Base-by-base conservation (phyloP, 352 stramenopile species). In the Phytopythium sindhum region DNA sequence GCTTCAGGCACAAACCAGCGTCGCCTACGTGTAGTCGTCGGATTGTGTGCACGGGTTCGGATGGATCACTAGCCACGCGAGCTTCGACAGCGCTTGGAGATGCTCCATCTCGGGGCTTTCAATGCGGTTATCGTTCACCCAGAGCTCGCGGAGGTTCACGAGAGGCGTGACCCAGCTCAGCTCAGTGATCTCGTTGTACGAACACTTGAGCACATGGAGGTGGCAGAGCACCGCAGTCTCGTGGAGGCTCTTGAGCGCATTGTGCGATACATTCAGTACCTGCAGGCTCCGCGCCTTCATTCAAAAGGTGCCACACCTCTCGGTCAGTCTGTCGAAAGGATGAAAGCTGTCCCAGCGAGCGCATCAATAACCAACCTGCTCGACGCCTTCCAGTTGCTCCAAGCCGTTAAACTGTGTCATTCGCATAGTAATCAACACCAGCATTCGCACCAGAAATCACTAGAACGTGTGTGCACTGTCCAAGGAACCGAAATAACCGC, bases 1-100 rank as follows among this genome's bases (percentile, higher is more conserved):
- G 11, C 6, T 11, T 26, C 7, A 65, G 14, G 1, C 4, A 23
- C 4, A 7, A n/a, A 33, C 4, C 17, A 37, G 3, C 14, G 33
- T 14, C 21, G 69, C 73, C 24, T 60, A 90, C 84, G 78, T 53
- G 59, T 88, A 91, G 19, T 79, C 70, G 10, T 70, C 57, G 21
- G 45, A 51, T 21, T 85, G 66, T 0, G 82, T 90, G 64, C 81
- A 91, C 28, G 84, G 84, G 67, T 93, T 93, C 21, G 82, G 77
- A 33, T 90, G 81, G 11, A 91, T 50, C 26, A 90, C 63, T 21
- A 93, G 67, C 21, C 69, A 83, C 37, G 72, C 65, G 15, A 93
- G 73, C 42, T 73, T 64, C 2, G 48, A 60, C 3, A 90, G 68
- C 10, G 71, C n/a, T 50, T 73, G 65, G 23, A 93, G 60, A 57